Evolutionary conservation across 768 basidiomycete genomes (phyloP), one percentile per base, ranked within the genome.

Genomic region (Asterophora parasitica): DNA sequence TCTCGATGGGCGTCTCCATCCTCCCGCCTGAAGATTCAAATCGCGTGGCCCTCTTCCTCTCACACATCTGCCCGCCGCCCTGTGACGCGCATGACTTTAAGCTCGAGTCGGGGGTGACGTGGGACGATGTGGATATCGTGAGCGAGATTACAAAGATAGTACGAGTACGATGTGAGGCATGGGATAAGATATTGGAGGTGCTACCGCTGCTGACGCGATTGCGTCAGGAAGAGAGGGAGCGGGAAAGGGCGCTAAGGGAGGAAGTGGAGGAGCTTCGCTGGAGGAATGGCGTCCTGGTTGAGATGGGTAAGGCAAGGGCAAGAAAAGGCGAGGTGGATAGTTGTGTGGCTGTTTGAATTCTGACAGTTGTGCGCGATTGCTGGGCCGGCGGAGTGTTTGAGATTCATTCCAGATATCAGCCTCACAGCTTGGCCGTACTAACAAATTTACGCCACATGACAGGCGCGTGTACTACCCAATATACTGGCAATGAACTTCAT

Each of bases 191-290:
- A 37, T 58, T 54, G 42, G 66, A 61, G 48, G 51, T 80, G 55
- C 59, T 68, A 53, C 60, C 59, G n/a, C 74, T 79, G 55, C 68
- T 79, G 38, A 70, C 75, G 56, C 79, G 78, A 49, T 52, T 81
- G 56, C 62, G 74, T 46, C 64, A 71, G 48, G 65, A 76, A 48
- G 75, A 66, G 48, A 63, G 62, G 28, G 59, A 48, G 17, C 39
- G 53, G 64, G 51, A 67, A 48, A 58, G 54, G 39, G 61, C 60
- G 48, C 49, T 80, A 58, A 60, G 68, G 54, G 58, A 58, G 23
- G 77, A 80, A 54, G 70, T 78, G 36, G 71, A 76, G 59, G 81
- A 79, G 50, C 53, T 81, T 55, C 63, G 74, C 46, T 65, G 71
- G 51, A 64, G 76, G 48, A 76, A 66, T 42, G 64, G 61, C 26